Evolutionary conservation across 2,329 filamentous ascomycete species (phyloP), one percentile per base, ranked within the genome.

Genomic region (Exophiala sp.): DNA sequence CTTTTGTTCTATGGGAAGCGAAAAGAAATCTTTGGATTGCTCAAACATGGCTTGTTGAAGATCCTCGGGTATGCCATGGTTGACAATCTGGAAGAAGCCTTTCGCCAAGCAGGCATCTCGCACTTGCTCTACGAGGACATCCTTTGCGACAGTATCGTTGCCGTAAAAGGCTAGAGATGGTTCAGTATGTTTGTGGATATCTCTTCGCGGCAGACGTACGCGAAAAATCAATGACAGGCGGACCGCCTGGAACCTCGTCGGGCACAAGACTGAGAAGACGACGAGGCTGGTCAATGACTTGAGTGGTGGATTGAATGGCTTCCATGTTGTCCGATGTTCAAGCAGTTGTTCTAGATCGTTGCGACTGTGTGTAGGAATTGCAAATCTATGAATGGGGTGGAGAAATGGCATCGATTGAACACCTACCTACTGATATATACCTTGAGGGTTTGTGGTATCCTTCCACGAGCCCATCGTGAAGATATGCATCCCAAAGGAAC

Each of bases 81-180:
- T 74, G 6, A 70, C 69, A 46, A 82, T 72, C 60, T 80, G 77
- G 66, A 82, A 80, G 65, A 81, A 81, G 3, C 78, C 78, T 16
- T 69, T 78, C 61, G 66, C 72, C 14, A 71, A 64, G 55, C 75
- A 78, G 43, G 73, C 73, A 32, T 68, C 61, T 7, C 73, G 68
- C 20, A 78, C 66, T 45, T 72, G 66, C 0, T 68, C 52, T 1
- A 73, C 64, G 11, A 59, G 50, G 14, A 12, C 16, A 12, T 24
- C 20, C 18, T 52, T 33, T 2, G 34, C n/a, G n/a, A 11, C 6
- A 21, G n/a, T n/a, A 18, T 44, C 24, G 11, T 35, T 48, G 5
- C 24, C 33, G 21, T 50, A 49, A 40, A 50, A 50, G 10, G 52
- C 52, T 50, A 14, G 16, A 18, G 21, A 48, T 12, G 16, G 9